Base-by-base conservation (phyloP, 108 stramenopile genomes). In the Pseudonitzschia multiseries region DNA sequence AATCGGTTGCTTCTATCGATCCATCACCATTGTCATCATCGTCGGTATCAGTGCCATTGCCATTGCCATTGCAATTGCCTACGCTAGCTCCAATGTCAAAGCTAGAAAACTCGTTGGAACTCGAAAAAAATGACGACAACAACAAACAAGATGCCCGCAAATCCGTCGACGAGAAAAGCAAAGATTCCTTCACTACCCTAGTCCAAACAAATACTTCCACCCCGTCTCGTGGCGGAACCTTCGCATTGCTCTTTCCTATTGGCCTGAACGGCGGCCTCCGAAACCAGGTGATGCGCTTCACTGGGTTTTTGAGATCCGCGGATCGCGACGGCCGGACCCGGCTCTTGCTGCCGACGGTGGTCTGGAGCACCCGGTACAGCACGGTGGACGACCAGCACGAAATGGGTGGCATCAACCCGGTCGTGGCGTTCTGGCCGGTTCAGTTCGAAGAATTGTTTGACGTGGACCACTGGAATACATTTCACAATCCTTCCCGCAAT, bases 201-300 rank as follows among this genome's bases (percentile, higher is more conserved):
- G n/a, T n/a, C 13, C 17, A 18, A 48, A 48, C 46, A 5, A 48
- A 48, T 10, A 48, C 46, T 18, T 14, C 46, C 13, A 10, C 13
- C 46, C 13, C 46, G 13, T 8, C 46, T 48, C 14, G 26, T 10
- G 54, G 26, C 26, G 54, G 28, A 44, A 62, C 71, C 18, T 62
- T 83, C 4, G 82, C 82, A 1, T 62, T 86, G 8, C 42, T 86
- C 40, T 81, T 70, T 63, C 86, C 86, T 18, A 79, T 82, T 14
- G 84, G 85, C 0, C 64, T 91, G 18, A 29, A 84, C 5, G 87
- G 90, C 14, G 90, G 90, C 36, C 87, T 79, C 69, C 79, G 86
- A 2, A 93, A 93, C 76, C 92, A 93, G 79, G 86, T 83, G 41
- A 86, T 93, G 67, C 77, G 89, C 27, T 87, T 90, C 41, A 72